Evolutionary conservation across 2,329 filamentous ascomycete species (phyloP).

Genomic region (Sphaerulina musiva): DNA sequence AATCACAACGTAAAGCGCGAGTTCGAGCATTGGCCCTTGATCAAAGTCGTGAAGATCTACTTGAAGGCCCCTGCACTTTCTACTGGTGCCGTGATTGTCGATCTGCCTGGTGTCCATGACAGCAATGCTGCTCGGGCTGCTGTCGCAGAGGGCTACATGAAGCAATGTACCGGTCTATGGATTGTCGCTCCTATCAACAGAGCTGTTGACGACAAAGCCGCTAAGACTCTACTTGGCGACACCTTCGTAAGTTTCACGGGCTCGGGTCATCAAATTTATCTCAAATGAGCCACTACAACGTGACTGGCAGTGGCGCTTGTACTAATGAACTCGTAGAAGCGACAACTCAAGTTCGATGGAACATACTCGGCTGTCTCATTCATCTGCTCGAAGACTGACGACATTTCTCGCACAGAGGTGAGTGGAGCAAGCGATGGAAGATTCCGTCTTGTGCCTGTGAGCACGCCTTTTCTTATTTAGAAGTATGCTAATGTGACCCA

Average conservation of each 20-base stretch:
- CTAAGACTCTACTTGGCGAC: conserved; percentile 51
- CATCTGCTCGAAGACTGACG: conserved; percentile 58
- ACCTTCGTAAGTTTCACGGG: conserved; percentile 36
- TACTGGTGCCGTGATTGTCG: conserved; percentile 51
- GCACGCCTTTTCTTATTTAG: no score
- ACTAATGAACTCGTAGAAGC: conserved; percentile 31
- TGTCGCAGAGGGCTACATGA: conserved; percentile 54
- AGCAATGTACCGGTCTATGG: conserved; percentile 55
- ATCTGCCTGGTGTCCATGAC: conserved; percentile 55
- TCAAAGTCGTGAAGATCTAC: conserved; percentile 50
- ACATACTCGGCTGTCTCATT: conserved; percentile 51
- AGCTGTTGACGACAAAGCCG: conserved; percentile 55
- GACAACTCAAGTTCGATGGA: conserved; percentile 55
- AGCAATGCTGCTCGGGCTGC: conserved; percentile 54
- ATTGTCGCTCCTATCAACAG: conserved; percentile 57
- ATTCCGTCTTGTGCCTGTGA: no score
- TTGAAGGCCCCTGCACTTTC: conserved; percentile 46
- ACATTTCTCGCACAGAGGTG: conserved; percentile 46
- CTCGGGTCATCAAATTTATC: no score
- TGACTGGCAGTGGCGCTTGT: no score
- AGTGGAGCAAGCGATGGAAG: no score
- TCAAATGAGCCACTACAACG: no score
- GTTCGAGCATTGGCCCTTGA: conserved; percentile 47
- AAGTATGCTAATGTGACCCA: no score
- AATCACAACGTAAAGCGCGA: conserved; percentile 29